Base-by-base conservation (phyloP, 169 alveolate genomes). In the Eimeria sp. region DNA sequence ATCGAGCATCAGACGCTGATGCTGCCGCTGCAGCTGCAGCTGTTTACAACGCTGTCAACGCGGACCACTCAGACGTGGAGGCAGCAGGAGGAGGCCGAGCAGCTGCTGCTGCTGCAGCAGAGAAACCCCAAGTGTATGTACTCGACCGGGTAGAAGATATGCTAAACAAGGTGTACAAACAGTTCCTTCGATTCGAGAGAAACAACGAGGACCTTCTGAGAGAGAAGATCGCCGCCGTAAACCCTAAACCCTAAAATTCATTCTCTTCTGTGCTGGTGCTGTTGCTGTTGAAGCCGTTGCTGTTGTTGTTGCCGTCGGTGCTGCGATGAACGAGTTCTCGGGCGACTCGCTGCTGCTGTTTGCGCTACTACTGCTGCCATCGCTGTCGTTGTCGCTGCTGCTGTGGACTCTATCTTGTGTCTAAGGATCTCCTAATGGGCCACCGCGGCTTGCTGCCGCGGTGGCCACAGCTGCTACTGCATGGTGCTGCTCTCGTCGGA, bases 111-210 rank as follows among this genome's bases (percentile, higher is more conserved):
- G 91, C 75, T 18, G 75, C 73, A 27, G 91, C 73, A 54, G 75
- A 51, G 34, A 83, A 83, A 18, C 93, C 89, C 67, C 86, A 78
- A 22, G 89, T 57, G 13, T 97, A 95, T 54, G 95, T 95, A 78
- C 87, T 97, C 22, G 98, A 97, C 76, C 84, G 73, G 70, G 98
- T 97, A 13, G 98, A 97, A 63, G 97, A 91, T 65, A 83, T 96
- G 6, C 97, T 98, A 57, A 97, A 97, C 72, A 97, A 98, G 95
- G 97, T 98, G 91, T 97, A 98, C 95, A 99, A 96, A n/a, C 99
- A 98, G 97, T 98, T 98, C 89, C 98, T 98, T 82, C 97, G 98
- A 86, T 98, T 98, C 89, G 96, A 98, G 58, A 98, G 98, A 57
- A 98, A 98, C 97, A 98, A 98, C 95, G 76, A 92, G 51, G 98